Base-by-base conservation (phyloP, 805 yeast genomes). In the Yamadazyma laniorum region DNA sequence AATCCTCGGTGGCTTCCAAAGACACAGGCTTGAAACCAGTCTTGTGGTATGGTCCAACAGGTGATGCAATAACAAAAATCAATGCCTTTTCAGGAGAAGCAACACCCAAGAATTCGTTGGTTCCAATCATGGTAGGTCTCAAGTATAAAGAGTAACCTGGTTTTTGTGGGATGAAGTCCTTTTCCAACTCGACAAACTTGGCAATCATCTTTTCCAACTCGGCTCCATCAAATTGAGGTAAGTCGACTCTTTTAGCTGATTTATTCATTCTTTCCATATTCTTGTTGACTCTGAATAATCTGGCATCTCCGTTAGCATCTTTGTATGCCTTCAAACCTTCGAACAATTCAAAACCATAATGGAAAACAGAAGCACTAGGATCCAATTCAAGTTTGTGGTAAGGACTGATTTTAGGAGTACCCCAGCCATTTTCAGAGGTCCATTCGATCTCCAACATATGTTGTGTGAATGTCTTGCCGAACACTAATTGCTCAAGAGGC, bases 21-120 rank as follows among this genome's bases (percentile, higher is more conserved):
- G 79, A 74, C 38, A 93, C 96, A 29, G 98, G 96, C 68, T 90
- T 89, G 80, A 91, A 91, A 14, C 98, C 97, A 13, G 96, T 85
- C 55, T 84, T 75, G 47, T 51, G 66, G 76, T 91, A 93, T 18
- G 98, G 97, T 35, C 98, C 98, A 21, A 91, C 98, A 19, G 98
- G 98, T 13, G 96, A 87, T 29, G 91, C 84, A 61, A 91, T 90
- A 32, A 90, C 88, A 59, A 69, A 93, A 48, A 91, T 67, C 44
- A 87, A 70, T 9, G 98, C 97, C 50, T 73, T 82, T 53, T 76
- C 74, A 36, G 98, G 98, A 25, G 79, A 67, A 34, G 82, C 75
- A 37, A 91, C 96, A 52, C 99, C 99, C 44, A 91, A 75, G 40
- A 86, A 84, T 19, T 85, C 80, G 42, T 89, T 77, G 35, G 97